Percentiles rank a stretch among this genome's conserved stretches.
phyloP scores from a whole-genome alignment of 1,139 yeast genomes.

The Hanseniaspora sp. region DNA sequence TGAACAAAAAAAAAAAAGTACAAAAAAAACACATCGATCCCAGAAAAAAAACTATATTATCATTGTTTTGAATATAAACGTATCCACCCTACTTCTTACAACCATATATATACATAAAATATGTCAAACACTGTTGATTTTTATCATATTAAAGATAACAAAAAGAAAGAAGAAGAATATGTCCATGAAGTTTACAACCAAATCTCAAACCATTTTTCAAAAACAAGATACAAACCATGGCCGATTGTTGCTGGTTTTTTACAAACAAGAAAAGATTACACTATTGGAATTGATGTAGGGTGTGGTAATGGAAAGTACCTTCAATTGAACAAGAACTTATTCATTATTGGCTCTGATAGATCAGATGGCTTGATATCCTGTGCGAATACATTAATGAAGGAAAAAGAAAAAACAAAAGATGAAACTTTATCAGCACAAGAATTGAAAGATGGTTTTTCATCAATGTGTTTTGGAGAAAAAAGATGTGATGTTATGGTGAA shows the following conservation, averaged over 20 bases:
- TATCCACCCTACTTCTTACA: background rate
- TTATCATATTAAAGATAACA: conserved; percentile 33
- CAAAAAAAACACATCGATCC: background rate
- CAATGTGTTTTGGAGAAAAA: conserved; percentile 15
- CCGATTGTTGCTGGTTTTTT: conserved; percentile 78
- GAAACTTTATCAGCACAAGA: conserved; percentile 3
- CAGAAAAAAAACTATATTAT: background rate
- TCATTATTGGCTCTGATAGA: conserved; percentile 69
- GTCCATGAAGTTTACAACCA: conserved; percentile 88
- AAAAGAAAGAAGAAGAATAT: conserved; percentile 55
- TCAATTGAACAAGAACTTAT: conserved; percentile 54
- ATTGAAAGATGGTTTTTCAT: conserved; percentile 5
- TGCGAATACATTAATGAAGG: conserved; percentile 42
- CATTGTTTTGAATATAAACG: background rate
- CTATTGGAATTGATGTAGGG: conserved; percentile 65
- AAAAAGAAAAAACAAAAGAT: conserved; percentile 30
- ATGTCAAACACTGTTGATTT: conserved; percentile 5
- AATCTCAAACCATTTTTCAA: conserved; percentile 85
- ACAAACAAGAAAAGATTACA: conserved; percentile 32
- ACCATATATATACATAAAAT: background rate
- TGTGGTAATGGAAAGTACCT: conserved; percentile 95
- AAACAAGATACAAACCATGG: conserved; percentile 94
- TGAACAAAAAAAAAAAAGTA: background rate
- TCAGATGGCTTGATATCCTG: conserved; percentile 67
- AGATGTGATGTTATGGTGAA: conserved; percentile 42